Base-by-base conservation (phyloP, 352 stramenopile genomes). In the Peronospora destructor region DNA sequence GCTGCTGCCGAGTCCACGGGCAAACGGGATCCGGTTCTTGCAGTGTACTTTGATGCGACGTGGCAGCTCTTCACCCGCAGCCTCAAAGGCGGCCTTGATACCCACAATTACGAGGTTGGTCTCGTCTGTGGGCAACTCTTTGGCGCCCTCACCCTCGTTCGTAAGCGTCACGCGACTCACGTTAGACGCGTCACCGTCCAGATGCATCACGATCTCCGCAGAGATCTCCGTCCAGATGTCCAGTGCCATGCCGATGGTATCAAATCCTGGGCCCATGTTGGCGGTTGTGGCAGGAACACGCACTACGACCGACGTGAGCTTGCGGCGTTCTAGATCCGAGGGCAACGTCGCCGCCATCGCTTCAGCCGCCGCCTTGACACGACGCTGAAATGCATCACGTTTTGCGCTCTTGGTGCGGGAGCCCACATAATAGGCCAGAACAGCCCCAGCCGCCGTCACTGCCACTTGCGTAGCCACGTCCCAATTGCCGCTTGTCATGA, bases 141-240 rank as follows among this genome's bases (percentile, higher is more conserved):
- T 76, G 9, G 92, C 92, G 40, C 96, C 96, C 39, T 98, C 95
- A 42, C 96, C 96, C 58, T 98, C 94, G 53, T 96, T 97, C 14
- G 91, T 97, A 54, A 99, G 97, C 64, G 85, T 80, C 66, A 99
- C 97, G 43, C 70, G 82, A 26, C 88, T 84, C 16, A 79, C 41
- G 25, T 49, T 56, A 4, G 47, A 36, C 21, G 40, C 45, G 38
- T 67, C 62, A 1, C 45, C 48, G 9, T 54, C 56, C 8, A 60
- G 56, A 4, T 67, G 63, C 19, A 64, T 48, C 63, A 85, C 53
- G 16, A 97, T 75, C 60, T 95, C 78, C 4, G 98, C 95, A 16
- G 95, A 98, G 32, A 99, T 95, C 76, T 99, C 96, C 16, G 88
- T 98, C 96, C 96, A 99, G 52, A 99, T 96, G 75, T 99, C 96